Conservation (phyloP, 1,139 yeast species). For the Eremothecium cymbalariae region DNA sequence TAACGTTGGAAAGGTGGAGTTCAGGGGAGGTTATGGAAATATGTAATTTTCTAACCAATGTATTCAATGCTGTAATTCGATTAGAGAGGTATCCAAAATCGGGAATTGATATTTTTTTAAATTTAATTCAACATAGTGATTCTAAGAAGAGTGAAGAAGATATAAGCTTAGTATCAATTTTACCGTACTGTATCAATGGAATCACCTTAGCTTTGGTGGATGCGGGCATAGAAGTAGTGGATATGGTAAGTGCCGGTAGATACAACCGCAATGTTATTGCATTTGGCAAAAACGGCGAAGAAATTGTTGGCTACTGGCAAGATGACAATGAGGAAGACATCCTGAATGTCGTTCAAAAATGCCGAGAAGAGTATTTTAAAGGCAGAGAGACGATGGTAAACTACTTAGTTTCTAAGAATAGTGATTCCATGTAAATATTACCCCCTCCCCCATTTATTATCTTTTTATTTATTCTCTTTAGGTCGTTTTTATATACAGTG, state of each 20-base stretch:
- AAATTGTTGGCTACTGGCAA: constrained; percentile 33
- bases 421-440: background rate
- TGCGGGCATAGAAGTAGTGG: constrained; percentile 72
- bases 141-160: constrained; percentile 11
- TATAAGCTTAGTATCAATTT: constrained; percentile 15
- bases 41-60: constrained; percentile 30
- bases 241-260: constrained; percentile 68
- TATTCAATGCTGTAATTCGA: constrained; percentile 39
- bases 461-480: background rate
- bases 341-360: constrained; percentile 14
- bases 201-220: constrained; percentile 71
- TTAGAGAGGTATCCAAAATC: constrained; percentile 81
- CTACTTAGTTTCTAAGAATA: constrained; percentile 14
- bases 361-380: constrained; percentile 19
- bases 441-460: background rate
- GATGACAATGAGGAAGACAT: constrained; percentile 25
- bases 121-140: constrained; percentile 33
- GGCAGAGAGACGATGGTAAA: constrained; percentile 19
- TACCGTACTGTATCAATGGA: constrained; percentile 38
- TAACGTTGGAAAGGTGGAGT: constrained; percentile 27
- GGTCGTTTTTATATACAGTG: too few relatives aligned
- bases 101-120: constrained; percentile 71
- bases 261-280: constrained; percentile 32
- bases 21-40: constrained; percentile 31
- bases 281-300: constrained; percentile 31